Conservation (phyloP, 2,329 filamentous ascomycete species). For the Neopestalotiopsis sp. region DNA sequence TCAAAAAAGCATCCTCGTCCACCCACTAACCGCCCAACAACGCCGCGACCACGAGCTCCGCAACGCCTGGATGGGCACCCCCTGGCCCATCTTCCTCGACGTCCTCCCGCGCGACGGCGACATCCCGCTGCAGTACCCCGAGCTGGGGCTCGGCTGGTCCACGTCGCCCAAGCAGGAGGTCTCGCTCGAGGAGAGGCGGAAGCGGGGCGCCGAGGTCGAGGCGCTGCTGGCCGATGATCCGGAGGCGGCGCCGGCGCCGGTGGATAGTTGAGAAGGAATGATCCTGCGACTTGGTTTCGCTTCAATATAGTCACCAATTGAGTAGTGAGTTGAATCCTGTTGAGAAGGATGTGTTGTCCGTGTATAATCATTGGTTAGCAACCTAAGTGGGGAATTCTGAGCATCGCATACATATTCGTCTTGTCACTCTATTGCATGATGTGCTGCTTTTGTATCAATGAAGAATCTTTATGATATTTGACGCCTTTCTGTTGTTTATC, state of each 20-base stretch:
- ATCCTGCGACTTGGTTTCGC: no score
- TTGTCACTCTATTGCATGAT: no score
- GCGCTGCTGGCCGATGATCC: conserved; percentile 34
- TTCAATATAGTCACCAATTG: no score
- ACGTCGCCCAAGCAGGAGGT: conserved; percentile 33
- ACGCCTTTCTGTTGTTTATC: neutral
- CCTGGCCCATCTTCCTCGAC: conserved; percentile 41
- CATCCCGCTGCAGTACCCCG: conserved; percentile 39
- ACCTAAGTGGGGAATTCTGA: no score
- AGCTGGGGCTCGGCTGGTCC: conserved; percentile 38
- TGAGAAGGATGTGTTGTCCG: no score
- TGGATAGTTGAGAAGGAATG: conserved; percentile 21
- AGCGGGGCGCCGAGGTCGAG: conserved; percentile 35
- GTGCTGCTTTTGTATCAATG: no score
- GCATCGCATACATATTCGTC: no score
- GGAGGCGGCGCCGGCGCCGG: conserved; percentile 38
- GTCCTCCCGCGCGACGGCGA: conserved; percentile 32
- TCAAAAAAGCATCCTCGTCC: conserved; percentile 34
- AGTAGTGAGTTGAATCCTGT: no score
- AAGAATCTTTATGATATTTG: no score
- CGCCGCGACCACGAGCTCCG: conserved; percentile 39
- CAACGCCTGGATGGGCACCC: conserved; percentile 40
- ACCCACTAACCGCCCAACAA: conserved; percentile 38
- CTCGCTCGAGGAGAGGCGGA: conserved; percentile 37
- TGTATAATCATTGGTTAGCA: no score